A percentile compares a stretch with the other conserved stretches of the same genome.
Evolutionary conservation across 345 rosid genomes (phyloP).

Genomic region (Sonneratia caseolaris): DNA sequence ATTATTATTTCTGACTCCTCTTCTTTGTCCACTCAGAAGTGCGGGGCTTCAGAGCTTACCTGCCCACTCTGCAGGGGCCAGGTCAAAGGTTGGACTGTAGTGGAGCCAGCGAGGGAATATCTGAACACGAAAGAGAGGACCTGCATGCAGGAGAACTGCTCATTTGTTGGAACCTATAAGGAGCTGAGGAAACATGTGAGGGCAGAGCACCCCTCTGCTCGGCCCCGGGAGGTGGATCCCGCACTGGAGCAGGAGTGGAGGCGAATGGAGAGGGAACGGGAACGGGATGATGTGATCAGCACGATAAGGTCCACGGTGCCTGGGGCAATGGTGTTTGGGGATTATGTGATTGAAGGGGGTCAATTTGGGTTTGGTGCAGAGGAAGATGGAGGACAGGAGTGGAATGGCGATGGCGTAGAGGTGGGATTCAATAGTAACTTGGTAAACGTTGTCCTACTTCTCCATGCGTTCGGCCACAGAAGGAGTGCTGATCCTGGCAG

Average conservation of each 20-base stretch:
- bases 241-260: conserved; percentile 77
- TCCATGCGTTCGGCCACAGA: conserved; percentile 69
- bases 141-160: conserved; percentile 91
- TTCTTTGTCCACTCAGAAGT: conserved; percentile 28
- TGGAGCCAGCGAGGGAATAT: conserved; percentile 71
- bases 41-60: conserved; percentile 51
- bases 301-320: conserved; percentile 81
- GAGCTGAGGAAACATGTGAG: conserved; percentile 93
- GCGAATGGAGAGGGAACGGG: conserved; percentile 66
- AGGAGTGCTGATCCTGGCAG: conserved; percentile 38
- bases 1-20: conserved; percentile 20
- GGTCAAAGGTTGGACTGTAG: conserved; percentile 97
- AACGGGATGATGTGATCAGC: conserved; percentile 62
- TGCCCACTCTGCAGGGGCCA: conserved; percentile 97
- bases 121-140: conserved; percentile 66
- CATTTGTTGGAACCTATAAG: conserved; percentile 61
- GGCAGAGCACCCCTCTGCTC: conserved; percentile 61
- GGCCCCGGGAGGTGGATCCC: conserved; percentile 79
- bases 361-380: conserved; percentile 37
- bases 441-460: conserved; percentile 51
- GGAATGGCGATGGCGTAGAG: conserved; percentile 12
- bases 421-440: conserved; percentile 48
- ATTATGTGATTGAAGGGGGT: conserved; percentile 69
- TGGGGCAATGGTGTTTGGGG: conserved; percentile 78
- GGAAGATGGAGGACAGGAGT: neutral